Conservation (phyloP, 371 early-diverging fungal genomes). For the Circinella minor region DNA sequence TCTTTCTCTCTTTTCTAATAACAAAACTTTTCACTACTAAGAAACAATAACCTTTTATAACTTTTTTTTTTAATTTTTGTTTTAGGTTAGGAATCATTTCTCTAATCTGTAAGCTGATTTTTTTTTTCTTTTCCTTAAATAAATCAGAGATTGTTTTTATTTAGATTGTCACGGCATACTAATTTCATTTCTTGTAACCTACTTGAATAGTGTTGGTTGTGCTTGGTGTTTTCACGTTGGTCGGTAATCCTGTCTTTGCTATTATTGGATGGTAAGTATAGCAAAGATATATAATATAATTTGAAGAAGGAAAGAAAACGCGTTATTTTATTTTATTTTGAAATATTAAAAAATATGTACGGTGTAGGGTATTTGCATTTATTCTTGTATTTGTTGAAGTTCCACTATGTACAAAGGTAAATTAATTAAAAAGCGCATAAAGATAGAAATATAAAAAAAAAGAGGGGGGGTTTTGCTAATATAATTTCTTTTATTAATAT, state of each 20-base stretch:
- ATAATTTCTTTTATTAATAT: not conserved
- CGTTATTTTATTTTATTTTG: not conserved
- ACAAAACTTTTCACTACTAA: too few species aligned
- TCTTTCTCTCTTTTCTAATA: too few species aligned
- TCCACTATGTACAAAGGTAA: slow-evolving; percentile 47
- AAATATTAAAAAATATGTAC: too few species aligned
- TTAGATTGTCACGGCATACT: not conserved
- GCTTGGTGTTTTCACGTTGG: slow-evolving; percentile 37
- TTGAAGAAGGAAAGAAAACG: not conserved
- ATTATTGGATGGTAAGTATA: slow-evolving; percentile 48
- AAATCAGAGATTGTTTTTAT: not conserved
- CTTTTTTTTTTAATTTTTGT: not conserved
- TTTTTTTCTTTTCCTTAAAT: not conserved
- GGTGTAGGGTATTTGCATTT: slow-evolving; percentile 45
- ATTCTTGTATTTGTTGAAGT: slow-evolving; percentile 53
- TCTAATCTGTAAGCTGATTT: slow-evolving; percentile 38
- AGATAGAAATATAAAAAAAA: not conserved
- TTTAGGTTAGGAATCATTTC: slow-evolving; percentile 46
- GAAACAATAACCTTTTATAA: not conserved
- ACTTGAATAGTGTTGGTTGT: slow-evolving; percentile 34
- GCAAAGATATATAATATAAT: not conserved
- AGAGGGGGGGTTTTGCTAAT: not conserved
- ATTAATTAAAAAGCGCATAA: not conserved
- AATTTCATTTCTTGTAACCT: too few species aligned
- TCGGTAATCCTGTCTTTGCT: slow-evolving; percentile 39